These are phyloP conservation scores for Diaporthe aspalathi DNA, from an alignment of 2,329 filamentous ascomycete species.

Conservation along the genomic window DNA sequence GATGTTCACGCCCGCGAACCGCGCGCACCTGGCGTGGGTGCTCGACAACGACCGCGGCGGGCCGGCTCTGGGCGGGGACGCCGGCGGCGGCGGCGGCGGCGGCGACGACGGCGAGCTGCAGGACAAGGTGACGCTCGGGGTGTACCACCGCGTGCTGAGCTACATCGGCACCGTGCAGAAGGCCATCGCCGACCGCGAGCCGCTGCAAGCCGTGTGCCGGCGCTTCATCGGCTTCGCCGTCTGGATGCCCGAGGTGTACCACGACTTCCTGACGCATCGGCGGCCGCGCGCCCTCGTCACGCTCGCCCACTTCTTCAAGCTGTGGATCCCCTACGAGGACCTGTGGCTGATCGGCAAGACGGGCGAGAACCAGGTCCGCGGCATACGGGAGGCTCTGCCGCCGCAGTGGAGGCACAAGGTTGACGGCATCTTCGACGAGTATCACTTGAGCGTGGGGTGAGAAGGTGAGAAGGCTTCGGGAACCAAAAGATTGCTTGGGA, in stretches of 20 bases:
- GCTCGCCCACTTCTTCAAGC: conserved; percentile 53
- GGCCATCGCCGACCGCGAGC: conserved; percentile 46
- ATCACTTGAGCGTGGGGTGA: conserved; percentile 40
- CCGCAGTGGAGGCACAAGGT: conserved; percentile 51
- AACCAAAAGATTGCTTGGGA: background rate
- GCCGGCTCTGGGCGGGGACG: conserved; percentile 37
- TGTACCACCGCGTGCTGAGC: conserved; percentile 49
- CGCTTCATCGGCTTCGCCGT: conserved; percentile 52
- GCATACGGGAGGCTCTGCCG: conserved; percentile 50
- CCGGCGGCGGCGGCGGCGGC: background rate
- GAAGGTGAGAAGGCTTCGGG: background rate
- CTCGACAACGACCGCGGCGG: conserved; percentile 46
- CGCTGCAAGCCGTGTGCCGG: conserved; percentile 47
- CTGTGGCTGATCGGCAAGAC: conserved; percentile 52
- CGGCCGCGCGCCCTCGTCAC: conserved; percentile 52
- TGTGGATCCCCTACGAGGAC: conserved; percentile 51
- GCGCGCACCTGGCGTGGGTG: conserved; percentile 48
- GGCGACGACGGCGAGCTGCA: conserved; percentile 47
- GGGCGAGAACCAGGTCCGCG: conserved; percentile 51
- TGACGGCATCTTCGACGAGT: conserved; percentile 47
- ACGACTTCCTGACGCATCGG: conserved; percentile 49
- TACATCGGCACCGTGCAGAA: conserved; percentile 50
- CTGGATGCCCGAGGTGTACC: conserved; percentile 50
- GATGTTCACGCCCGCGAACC: conserved; percentile 47
- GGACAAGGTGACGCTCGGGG: conserved; percentile 44